Conservation (phyloP, 768 basidiomycete species). For the Pisolithus marmoratus region DNA sequence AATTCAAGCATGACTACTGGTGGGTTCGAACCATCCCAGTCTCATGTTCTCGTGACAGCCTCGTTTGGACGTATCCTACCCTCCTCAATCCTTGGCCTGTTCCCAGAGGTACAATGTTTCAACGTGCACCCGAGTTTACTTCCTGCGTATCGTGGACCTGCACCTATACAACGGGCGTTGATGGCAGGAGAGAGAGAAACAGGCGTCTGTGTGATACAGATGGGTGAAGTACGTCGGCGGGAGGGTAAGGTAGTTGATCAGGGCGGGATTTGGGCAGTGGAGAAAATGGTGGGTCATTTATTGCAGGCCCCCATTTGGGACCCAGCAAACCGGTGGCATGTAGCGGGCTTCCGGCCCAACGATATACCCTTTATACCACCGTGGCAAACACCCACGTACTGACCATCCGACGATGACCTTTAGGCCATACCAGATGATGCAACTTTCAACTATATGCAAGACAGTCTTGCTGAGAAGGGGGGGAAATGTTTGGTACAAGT, state of each 20-base stretch:
- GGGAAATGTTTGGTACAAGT: slow-evolving; percentile 68
- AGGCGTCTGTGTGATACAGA: slow-evolving; percentile 78
- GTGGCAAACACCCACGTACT: background rate
- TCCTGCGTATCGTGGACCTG: slow-evolving; percentile 83
- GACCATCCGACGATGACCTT: background rate
- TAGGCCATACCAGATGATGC: slow-evolving; percentile 50
- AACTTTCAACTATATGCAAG: slow-evolving; percentile 52
- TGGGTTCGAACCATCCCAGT: slow-evolving; percentile 18
- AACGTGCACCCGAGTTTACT: slow-evolving; percentile 91
- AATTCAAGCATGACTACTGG: background rate
- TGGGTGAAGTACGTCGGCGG: slow-evolving; percentile 49
- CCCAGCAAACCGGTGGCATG: background rate
- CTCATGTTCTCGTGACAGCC: slow-evolving; percentile 73
- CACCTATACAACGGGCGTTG: slow-evolving; percentile 83
- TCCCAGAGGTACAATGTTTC: slow-evolving; percentile 52
- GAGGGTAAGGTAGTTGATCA: slow-evolving; percentile 64
- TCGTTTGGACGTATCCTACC: slow-evolving; percentile 89
- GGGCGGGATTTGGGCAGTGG: slow-evolving; percentile 62
- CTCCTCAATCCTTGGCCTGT: slow-evolving; percentile 50
- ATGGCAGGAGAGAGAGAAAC: slow-evolving; percentile 61
- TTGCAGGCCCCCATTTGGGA: background rate
- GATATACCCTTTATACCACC: no score
- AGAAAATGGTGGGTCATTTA: slow-evolving; percentile 43
- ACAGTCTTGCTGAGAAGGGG: slow-evolving; percentile 54
- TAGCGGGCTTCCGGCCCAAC: no score